A percentile compares a stretch with the other conserved stretches of the same genome.
These are phyloP conservation scores for Pythium utonaiense DNA, from an alignment of 352 stramenopile species.

Conservation along the genomic window DNA sequence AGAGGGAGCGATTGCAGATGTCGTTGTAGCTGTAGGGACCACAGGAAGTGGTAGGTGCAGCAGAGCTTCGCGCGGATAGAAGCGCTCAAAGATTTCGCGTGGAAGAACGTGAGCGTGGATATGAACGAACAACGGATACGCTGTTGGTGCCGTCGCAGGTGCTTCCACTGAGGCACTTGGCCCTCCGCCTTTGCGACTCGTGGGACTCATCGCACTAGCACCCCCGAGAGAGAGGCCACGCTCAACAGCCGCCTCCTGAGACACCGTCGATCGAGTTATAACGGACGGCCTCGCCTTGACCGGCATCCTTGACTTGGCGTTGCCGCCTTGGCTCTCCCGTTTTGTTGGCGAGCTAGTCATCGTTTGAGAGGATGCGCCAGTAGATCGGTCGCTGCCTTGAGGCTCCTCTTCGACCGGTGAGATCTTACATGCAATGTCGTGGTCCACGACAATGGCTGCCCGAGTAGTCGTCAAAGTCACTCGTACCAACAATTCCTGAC, in stretches of 20 bases:
- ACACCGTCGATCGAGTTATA: constrained; percentile 56
- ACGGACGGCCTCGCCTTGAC: constrained; percentile 29
- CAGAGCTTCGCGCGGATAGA: constrained; percentile 35
- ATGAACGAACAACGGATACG: constrained; percentile 39
- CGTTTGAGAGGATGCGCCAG: neutral
- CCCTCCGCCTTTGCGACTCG: neutral
- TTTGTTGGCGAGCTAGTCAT: neutral
- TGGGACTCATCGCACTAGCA: neutral
- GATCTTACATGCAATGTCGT: constrained; percentile 60
- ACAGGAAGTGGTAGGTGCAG: constrained; percentile 32
- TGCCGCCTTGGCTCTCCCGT: neutral
- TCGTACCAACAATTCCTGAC: constrained; percentile 50
- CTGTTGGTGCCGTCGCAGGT: no score
- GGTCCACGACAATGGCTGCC: constrained; percentile 59
- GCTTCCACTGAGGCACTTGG: neutral
- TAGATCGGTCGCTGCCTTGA: neutral
- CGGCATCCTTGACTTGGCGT: constrained; percentile 13
- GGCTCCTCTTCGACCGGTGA: neutral
- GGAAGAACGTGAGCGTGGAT: constrained; percentile 63
- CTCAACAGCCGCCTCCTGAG: constrained; percentile 36
- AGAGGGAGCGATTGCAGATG: neutral
- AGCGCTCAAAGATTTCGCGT: constrained; percentile 41
- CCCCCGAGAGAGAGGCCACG: neutral
- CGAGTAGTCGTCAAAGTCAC: constrained; percentile 38
- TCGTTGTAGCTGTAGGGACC: neutral